Percentiles rank a stretch among this genome's conserved stretches.
Conservation (phyloP, 257 asterid species). For the Gardenia jasminoides region DNA sequence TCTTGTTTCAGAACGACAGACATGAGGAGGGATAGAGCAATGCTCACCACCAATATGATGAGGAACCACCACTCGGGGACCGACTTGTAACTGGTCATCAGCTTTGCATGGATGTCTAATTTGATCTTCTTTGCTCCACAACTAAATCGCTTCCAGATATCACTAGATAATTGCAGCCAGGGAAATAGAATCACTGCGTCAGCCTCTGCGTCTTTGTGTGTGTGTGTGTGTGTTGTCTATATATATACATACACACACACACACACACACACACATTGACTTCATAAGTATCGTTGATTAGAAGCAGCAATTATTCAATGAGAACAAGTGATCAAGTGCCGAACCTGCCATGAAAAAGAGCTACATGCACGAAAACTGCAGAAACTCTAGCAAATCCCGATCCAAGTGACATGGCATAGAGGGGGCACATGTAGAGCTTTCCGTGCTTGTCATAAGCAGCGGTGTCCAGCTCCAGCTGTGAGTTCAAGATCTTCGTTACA, state of each 20-base stretch:
- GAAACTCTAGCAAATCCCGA: conserved; percentile 97
- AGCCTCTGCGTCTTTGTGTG: too few relatives aligned
- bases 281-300: too few relatives aligned
- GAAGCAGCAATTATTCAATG: not conserved
- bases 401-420: conserved; percentile 90
- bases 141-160: conserved; percentile 81
- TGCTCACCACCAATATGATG: conserved; percentile 58
- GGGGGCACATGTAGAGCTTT: conserved; percentile 95
- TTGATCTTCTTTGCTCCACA: conserved; percentile 69
- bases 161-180: too few relatives aligned
- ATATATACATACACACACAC: too few relatives aligned
- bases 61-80: conserved; percentile 97
- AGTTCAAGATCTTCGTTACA: conserved; percentile 74
- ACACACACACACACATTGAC: too few relatives aligned
- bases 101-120: conserved; percentile 63
- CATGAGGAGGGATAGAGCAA: conserved; percentile 58
- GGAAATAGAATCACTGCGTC: too few relatives aligned
- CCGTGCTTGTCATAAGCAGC: conserved; percentile 68
- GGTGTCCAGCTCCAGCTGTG: conserved; percentile 68
- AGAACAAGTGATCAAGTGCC: too few relatives aligned
- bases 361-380: conserved; percentile 87
- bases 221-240: not conserved
- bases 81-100: conserved; percentile 82
- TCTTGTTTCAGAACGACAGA: conserved; percentile 71
- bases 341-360: conserved; percentile 87